phyloP scores from a whole-genome alignment of 495 filamentous ascomycete genomes.

The Penicillium atrosanguineum region DNA sequence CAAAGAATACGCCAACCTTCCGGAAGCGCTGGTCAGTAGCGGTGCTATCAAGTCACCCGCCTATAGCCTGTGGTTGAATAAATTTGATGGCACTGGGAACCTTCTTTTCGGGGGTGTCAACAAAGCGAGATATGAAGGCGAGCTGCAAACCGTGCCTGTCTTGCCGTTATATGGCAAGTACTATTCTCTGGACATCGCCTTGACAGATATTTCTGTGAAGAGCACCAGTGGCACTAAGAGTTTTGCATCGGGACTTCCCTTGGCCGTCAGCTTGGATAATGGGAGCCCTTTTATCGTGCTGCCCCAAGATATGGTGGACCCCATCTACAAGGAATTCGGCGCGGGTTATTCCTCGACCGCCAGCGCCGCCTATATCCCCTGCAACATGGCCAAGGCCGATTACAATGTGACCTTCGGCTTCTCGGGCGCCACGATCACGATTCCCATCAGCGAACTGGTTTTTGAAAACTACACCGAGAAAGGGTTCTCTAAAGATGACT shows the following conservation, averaged over 20 bases:
- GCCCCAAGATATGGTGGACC: constrained; percentile 58
- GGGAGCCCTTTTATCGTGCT: constrained; percentile 74
- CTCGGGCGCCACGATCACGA: constrained; percentile 34
- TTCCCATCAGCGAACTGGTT: constrained; percentile 27
- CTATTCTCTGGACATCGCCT: constrained; percentile 71
- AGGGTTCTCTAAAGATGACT: constrained; percentile 34
- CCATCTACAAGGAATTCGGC: constrained; percentile 59
- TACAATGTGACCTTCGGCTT: constrained; percentile 67
- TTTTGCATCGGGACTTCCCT: constrained; percentile 49
- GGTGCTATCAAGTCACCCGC: constrained; percentile 69
- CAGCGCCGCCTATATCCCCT: constrained; percentile 57
- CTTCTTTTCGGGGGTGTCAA: constrained; percentile 89
- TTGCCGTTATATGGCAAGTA: constrained; percentile 47
- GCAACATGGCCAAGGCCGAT: constrained; percentile 51
- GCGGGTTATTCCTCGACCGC: constrained; percentile 54
- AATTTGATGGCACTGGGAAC: constrained; percentile 67
- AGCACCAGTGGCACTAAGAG: constrained; percentile 34
- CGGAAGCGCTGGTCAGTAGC: constrained; percentile 66
- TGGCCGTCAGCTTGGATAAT: constrained; percentile 75
- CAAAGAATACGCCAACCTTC: constrained; percentile 54
- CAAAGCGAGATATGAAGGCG: constrained; percentile 66
- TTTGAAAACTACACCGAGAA: constrained; percentile 1
- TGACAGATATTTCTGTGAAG: constrained; percentile 54
- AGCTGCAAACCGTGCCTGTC: constrained; percentile 69
- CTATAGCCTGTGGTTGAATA: constrained; percentile 86